phyloP scores from a whole-genome alignment of 768 basidiomycete species.

The Sarcodon sp. region DNA sequence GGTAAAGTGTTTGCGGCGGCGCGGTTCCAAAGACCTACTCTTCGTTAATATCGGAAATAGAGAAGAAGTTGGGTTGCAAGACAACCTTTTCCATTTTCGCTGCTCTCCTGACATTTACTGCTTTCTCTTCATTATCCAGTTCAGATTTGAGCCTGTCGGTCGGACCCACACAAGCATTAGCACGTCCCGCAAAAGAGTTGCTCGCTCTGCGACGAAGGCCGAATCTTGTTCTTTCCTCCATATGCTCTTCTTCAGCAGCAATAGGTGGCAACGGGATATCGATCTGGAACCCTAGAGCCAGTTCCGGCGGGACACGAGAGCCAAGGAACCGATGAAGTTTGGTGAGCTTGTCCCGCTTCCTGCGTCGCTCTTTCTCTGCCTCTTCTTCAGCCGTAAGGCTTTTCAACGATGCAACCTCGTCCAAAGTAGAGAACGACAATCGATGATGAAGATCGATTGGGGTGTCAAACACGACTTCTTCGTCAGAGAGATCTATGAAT shows the following conservation, averaged over 20 bases:
- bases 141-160: slow-evolving; percentile 58
- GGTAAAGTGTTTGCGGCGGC: slow-evolving; percentile 71
- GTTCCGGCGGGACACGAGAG: slow-evolving; percentile 61
- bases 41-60: slow-evolving; percentile 2
- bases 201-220: slow-evolving; percentile 41
- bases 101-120: slow-evolving; percentile 66
- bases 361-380: slow-evolving; percentile 48
- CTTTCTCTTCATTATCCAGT: slow-evolving; percentile 61
- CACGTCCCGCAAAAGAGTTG: slow-evolving; percentile 35
- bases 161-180: slow-evolving; percentile 37
- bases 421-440: slow-evolving; percentile 22
- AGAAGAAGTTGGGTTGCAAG: background rate
- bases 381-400: slow-evolving; percentile 26
- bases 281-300: slow-evolving; percentile 40
- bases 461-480: slow-evolving; percentile 23
- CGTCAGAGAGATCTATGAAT: slow-evolving; percentile 63
- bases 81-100: slow-evolving; percentile 77
- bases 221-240: slow-evolving; percentile 16
- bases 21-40: slow-evolving; percentile 68
- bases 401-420: slow-evolving; percentile 28
- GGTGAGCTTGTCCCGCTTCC: slow-evolving; percentile 65
- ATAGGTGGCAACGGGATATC: slow-evolving; percentile 19
- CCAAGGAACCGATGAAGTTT: slow-evolving; percentile 80
- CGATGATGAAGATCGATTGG: slow-evolving; percentile 15
- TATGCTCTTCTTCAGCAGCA: slow-evolving; percentile 16